Conservation (phyloP, 768 basidiomycete genomes). For the Termitomyces sp. region DNA sequence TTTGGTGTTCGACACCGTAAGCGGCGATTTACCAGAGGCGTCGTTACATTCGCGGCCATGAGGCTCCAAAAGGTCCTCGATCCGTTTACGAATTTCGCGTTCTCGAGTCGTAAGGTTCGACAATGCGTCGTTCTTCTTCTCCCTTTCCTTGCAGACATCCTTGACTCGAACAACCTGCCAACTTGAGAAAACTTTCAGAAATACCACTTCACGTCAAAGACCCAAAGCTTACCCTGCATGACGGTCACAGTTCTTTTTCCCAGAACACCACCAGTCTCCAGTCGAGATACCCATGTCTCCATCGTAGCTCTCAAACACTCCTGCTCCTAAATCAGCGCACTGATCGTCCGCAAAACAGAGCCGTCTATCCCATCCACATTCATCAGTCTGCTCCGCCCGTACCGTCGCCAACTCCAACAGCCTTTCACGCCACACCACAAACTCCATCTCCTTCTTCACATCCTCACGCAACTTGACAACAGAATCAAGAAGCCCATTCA, state of each 20-base stretch:
- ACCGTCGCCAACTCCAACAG: constrained; percentile 63
- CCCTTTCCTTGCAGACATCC: constrained; percentile 72
- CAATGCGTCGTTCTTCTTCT: constrained; percentile 65
- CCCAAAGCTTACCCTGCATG: constrained; percentile 57
- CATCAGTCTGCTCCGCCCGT: constrained; percentile 56
- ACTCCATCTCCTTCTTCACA: constrained; percentile 65
- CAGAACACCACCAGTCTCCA: constrained; percentile 77
- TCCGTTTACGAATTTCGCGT: constrained; percentile 70
- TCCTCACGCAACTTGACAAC: constrained; percentile 59
- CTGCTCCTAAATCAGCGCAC: constrained; percentile 62
- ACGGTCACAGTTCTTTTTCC: constrained; percentile 70
- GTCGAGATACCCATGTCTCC: constrained; percentile 25
- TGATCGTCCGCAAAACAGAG: constrained; percentile 81
- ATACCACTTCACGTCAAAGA: neutral
- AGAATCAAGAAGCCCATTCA: constrained; percentile 49
- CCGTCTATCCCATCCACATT: constrained; percentile 88
- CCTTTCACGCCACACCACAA: constrained; percentile 65
- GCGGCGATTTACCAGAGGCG: constrained; percentile 25
- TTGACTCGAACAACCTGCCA: constrained; percentile 77
- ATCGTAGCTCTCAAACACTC: constrained; percentile 70
- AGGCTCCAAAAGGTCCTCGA: constrained; percentile 68
- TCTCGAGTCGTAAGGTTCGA: constrained; percentile 66
- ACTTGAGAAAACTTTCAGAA: constrained; percentile 26
- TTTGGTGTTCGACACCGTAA: constrained; percentile 32
- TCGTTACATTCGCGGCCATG: constrained; percentile 31